phyloP scores from a whole-genome alignment of 129 eudicot species.

The Arctium lappa region DNA sequence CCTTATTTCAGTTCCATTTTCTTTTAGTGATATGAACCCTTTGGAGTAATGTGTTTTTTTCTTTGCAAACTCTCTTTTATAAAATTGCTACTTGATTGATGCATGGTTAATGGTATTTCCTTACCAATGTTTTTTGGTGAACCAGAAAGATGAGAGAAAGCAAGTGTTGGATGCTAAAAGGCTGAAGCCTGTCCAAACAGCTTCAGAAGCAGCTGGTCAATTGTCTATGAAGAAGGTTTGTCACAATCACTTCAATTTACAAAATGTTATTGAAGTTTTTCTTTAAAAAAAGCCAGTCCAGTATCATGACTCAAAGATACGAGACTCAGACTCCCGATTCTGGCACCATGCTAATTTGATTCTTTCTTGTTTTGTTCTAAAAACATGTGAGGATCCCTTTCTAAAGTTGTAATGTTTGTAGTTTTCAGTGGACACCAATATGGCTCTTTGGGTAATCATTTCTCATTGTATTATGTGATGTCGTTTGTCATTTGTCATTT shows the following conservation, averaged over 20 bases:
- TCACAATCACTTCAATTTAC: background rate
- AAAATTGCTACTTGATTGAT: background rate
- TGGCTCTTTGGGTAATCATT: no score
- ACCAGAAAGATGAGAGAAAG: slow-evolving; percentile 40
- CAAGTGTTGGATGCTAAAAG: slow-evolving; percentile 49
- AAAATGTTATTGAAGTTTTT: no score
- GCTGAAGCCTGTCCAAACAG: slow-evolving; percentile 38
- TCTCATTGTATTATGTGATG: background rate
- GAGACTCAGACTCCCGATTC: no score
- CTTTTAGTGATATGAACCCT: background rate
- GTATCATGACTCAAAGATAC: no score
- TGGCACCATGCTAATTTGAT: no score
- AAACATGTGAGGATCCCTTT: no score
- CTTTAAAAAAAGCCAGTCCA: no score
- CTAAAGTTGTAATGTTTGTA: background rate
- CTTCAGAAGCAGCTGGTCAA: slow-evolving; percentile 33
- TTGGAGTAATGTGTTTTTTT: background rate
- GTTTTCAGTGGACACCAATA: no score
- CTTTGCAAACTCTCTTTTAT: background rate
- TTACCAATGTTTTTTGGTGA: background rate
- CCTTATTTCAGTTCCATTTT: no score
- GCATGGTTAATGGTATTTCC: background rate
- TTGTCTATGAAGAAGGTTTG: slow-evolving; percentile 51
- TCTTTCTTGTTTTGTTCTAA: no score
- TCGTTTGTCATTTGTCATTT: no score